A percentile compares a stretch with the other conserved stretches of the same genome.
Conservation (phyloP, 345 rosid species). For the Eucalyptus curtisii region DNA sequence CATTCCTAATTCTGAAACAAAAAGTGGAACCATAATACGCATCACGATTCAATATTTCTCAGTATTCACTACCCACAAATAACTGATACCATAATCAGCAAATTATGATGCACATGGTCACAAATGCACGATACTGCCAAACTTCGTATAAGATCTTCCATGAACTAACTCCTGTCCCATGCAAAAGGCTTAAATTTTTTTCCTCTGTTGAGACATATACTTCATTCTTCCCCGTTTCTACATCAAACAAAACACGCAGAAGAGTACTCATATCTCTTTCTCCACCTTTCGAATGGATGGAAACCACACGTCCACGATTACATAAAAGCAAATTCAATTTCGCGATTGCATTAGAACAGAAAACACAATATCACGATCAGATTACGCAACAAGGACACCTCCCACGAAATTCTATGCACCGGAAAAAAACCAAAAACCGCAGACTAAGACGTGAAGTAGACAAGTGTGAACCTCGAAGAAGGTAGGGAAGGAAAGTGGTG, state of each 20-base stretch:
- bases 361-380: neutral
- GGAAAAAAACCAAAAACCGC: neutral
- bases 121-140: neutral
- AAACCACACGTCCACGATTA: neutral
- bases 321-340: neutral
- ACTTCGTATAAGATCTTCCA: neutral
- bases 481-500: constrained; percentile 36
- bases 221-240: neutral
- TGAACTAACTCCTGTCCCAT: neutral
- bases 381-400: neutral
- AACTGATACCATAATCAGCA: neutral
- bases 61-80: neutral
- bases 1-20: neutral
- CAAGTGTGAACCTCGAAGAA: constrained; percentile 40
- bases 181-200: neutral
- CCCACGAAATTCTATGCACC: neutral
- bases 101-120: neutral
- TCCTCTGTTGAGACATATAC: neutral
- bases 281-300: neutral
- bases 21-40: neutral
- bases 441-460: neutral
- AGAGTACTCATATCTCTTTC: neutral
- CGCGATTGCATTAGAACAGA: neutral
- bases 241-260: neutral
- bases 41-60: neutral